Conservation (phyloP, 2,329 filamentous ascomycete species). For the Dothistroma septosporum region DNA sequence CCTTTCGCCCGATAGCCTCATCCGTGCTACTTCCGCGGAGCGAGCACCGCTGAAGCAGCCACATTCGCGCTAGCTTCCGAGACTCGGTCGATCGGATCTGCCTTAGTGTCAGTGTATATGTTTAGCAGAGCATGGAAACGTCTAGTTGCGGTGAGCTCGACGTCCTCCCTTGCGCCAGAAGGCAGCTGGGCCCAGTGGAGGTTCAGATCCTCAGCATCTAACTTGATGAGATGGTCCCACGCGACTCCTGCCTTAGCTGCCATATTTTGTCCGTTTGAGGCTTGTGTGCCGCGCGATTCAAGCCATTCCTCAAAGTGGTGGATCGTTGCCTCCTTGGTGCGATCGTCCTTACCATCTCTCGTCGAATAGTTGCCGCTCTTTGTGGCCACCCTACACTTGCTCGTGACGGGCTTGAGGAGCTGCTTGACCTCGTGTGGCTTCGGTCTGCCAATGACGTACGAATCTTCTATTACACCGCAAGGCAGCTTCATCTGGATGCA, state of each 20-base stretch:
- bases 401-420: background rate
- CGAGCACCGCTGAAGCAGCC: background rate
- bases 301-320: background rate
- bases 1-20: background rate
- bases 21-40: background rate
- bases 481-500: background rate
- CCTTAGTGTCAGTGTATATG: background rate
- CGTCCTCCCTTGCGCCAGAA: background rate
- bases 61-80: background rate
- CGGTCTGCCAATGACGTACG: background rate
- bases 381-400: background rate
- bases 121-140: background rate
- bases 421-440: background rate
- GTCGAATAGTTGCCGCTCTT: background rate
- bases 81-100: background rate
- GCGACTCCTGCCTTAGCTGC: background rate
- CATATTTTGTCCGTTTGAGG: background rate
- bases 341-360: background rate
- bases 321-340: background rate
- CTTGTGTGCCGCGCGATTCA: background rate
- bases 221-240: background rate
- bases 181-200: background rate
- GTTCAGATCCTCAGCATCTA: background rate
- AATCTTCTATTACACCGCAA: background rate
- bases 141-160: background rate